Percentiles rank a stretch among this genome's conserved stretches.
Conservation (phyloP, 176 grass and related monocot genomes). For the Hordeum marinum region DNA sequence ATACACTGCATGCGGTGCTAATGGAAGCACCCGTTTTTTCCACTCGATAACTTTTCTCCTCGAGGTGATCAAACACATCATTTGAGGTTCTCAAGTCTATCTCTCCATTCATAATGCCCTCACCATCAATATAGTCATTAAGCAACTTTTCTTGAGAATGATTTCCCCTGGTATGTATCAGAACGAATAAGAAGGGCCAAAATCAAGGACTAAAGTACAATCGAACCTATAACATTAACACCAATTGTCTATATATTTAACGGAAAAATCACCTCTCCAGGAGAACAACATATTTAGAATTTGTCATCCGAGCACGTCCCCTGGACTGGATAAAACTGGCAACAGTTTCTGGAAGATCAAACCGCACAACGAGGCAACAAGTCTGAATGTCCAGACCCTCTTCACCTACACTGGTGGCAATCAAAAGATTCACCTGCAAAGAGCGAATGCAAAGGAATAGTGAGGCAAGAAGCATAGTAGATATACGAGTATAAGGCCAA, state of each 20-base stretch:
- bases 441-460: conserved; percentile 13
- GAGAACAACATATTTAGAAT: conserved; percentile 83
- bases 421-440: conserved; percentile 87
- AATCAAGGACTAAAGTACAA: conserved; percentile 11
- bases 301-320: conserved; percentile 82
- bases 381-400: conserved; percentile 98
- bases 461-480: conserved; percentile 34
- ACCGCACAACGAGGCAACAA: conserved; percentile 90
- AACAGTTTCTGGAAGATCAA: conserved; percentile 95
- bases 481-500: not conserved
- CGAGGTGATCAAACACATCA: conserved; percentile 70
- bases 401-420: conserved; percentile 95
- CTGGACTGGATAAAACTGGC: conserved; percentile 90
- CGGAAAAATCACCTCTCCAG: conserved; percentile 60
- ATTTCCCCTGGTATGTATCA: conserved; percentile 60
- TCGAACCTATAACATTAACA: conserved; percentile 7
- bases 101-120: conserved; percentile 82
- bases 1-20: conserved; percentile 79
- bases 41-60: conserved; percentile 71
- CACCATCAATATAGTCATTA: conserved; percentile 60
- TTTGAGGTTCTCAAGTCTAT: conserved; percentile 62
- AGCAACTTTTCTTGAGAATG: conserved; percentile 65
- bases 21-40: conserved; percentile 77
- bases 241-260: not conserved
- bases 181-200: conserved; percentile 15